Conservation (phyloP, 192 early-diverging fungal species). For the Mortierella hygrophila region DNA sequence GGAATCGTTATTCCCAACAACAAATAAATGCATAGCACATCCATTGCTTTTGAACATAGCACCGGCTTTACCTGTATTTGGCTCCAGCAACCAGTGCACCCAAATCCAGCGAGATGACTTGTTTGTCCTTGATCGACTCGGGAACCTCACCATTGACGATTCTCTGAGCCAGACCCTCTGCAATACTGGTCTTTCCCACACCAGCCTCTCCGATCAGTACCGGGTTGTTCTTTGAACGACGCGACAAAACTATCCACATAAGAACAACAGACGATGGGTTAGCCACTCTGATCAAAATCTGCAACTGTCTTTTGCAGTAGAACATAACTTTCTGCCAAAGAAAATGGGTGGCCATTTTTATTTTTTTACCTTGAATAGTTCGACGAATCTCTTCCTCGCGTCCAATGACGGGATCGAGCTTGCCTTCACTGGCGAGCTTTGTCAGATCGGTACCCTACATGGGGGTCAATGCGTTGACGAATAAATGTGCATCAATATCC, state of each 20-base stretch:
- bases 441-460: constrained; percentile 77
- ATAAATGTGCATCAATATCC: background rate
- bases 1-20: too few relatives aligned
- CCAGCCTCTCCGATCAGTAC: constrained; percentile 83
- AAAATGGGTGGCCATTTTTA: background rate
- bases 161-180: constrained; percentile 83
- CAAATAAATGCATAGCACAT: too few relatives aligned
- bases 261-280: too few relatives aligned
- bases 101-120: constrained; percentile 79
- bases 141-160: constrained; percentile 83
- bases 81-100: constrained; percentile 80
- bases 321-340: background rate
- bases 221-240: constrained; percentile 86
- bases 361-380: constrained; percentile 74
- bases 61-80: constrained; percentile 68
- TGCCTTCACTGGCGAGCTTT: constrained; percentile 78
- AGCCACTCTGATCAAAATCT: background rate
- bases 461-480: background rate
- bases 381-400: constrained; percentile 83
- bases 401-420: constrained; percentile 87
- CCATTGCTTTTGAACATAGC: too few relatives aligned
- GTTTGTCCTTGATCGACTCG: constrained; percentile 81
- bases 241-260: constrained; percentile 58
- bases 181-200: constrained; percentile 85
- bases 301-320: background rate